Percentiles rank a stretch among this genome's conserved stretches.
phyloP scores from a whole-genome alignment of 306 rosid species.

The Prunus campanulata region DNA sequence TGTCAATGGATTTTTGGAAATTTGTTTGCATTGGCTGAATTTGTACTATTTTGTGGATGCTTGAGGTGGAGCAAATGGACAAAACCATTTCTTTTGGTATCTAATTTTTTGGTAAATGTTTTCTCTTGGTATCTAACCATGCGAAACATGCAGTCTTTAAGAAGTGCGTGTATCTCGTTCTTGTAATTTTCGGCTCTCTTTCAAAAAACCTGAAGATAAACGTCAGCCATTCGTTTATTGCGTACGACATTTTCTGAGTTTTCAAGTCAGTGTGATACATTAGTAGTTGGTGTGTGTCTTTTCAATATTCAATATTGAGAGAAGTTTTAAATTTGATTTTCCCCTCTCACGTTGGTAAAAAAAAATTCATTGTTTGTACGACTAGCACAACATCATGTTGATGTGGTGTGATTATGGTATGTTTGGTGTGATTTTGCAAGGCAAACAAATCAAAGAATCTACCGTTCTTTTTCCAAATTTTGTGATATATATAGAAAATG shows the following conservation, averaged over 20 bases:
- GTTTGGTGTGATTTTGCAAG: not conserved
- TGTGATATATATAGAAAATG: too few relatives aligned
- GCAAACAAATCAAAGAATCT: not conserved
- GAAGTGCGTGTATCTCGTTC: not conserved
- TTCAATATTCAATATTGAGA: not conserved
- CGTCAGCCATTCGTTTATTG: not conserved
- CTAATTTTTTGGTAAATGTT: not conserved
- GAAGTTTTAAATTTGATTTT: not conserved
- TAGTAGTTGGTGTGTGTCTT: too few relatives aligned
- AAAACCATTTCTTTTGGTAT: slow-evolving; percentile 7
- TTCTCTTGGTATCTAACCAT: not conserved
- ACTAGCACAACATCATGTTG: not conserved
- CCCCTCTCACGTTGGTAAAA: too few relatives aligned
- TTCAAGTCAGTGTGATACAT: too few relatives aligned
- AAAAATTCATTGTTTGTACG: too few relatives aligned
- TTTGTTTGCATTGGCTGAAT: not conserved
- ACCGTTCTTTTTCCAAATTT: not conserved
- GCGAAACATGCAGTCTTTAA: not conserved
- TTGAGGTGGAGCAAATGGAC: not conserved
- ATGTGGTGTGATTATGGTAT: not conserved
- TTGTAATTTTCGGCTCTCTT: not conserved
- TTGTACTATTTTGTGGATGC: not conserved
- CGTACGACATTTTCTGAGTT: too few relatives aligned
- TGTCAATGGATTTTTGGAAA: slow-evolving; percentile 1
- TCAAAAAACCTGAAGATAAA: not conserved